Percentiles rank a stretch among this genome's conserved stretches.
Evolutionary conservation across 257 asterid genomes (phyloP).

Genomic region (Solanum pinnatisectum): DNA sequence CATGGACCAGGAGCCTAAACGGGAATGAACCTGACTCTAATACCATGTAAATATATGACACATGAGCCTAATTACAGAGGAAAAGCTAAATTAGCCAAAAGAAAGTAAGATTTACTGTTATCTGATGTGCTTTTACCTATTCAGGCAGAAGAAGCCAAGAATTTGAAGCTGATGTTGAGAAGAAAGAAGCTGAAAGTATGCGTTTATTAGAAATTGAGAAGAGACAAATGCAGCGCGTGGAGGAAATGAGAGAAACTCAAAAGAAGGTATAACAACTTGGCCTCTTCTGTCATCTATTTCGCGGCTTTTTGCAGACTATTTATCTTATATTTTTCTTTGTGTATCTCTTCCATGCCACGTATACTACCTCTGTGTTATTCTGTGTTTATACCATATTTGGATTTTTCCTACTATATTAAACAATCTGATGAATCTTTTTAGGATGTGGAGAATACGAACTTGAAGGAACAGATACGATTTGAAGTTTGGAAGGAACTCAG

Average conservation of each 20-base stretch:
- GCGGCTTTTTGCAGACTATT: not conserved
- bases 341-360: not conserved
- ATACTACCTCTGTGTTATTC: not conserved
- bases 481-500: slow-evolving; percentile 51
- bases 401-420: not conserved
- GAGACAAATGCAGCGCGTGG: slow-evolving; percentile 78
- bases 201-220: slow-evolving; percentile 78
- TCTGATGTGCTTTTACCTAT: not conserved
- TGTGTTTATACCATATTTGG: not conserved
- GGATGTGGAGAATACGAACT: slow-evolving; percentile 78
- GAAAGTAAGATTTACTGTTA: not conserved
- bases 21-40: not conserved
- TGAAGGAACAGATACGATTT: slow-evolving; percentile 64
- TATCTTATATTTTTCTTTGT: not conserved
- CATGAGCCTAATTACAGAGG: not conserved
- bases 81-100: not conserved
- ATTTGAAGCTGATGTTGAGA: slow-evolving; percentile 38
- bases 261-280: slow-evolving; percentile 48
- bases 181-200: slow-evolving; percentile 61
- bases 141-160: slow-evolving; percentile 88
- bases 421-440: slow-evolving; percentile 4
- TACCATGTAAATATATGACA: not conserved
- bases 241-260: slow-evolving; percentile 68
- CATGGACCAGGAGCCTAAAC: not conserved
- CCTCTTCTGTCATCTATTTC: not conserved